Base-by-base conservation (phyloP, 768 basidiomycete genomes). In the Exsudoporus frostii region DNA sequence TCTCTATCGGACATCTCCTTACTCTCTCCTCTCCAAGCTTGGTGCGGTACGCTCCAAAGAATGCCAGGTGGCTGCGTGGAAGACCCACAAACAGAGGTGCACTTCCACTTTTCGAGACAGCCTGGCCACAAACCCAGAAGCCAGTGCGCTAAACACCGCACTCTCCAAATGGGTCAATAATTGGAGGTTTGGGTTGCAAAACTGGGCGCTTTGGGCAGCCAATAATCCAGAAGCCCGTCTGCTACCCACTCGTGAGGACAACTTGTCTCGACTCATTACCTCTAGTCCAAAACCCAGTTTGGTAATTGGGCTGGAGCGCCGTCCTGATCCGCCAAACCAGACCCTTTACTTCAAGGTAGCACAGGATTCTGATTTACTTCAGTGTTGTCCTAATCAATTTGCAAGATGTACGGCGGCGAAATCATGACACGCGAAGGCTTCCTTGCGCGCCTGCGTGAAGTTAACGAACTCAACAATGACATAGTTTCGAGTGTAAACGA, bases 61-160 rank as follows among this genome's bases (percentile, higher is more conserved):
- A 47, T 69, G 67, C 46, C 65, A 70, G 43, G 59, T 60, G 5
- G 65, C 59, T 0, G 68, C 67, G 4, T 69, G 67, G 69, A 58
- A 22, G 41, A 63, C 65, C 10, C 69, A 69, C 51, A 69, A 67
- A 41, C 50, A 34, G 45, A 57, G 55, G 20, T 60, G 63, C 43
- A 47, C 38, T 22, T 43, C 50, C 9, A 29, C 45, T n/a, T 32
- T 62, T 33, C 53, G 57, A 40, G 56, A 58, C 2, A 52, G 25
- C 19, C 25, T 63, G 7, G 62, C 55, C 24, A 45, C 42, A 17
- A 50, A 65, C 38, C 51, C 57, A 20, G 54, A 48, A 11, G 56
- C 51, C 10, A 44, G 54, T 36, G 53, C 54, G 19, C 36, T 71
- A 22, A 50, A 70, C 46, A 42, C 56, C 0, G 57, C 54, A 4